Evolutionary conservation across 768 basidiomycete genomes (phyloP).

Genomic region (Solioccasus polychromus): DNA sequence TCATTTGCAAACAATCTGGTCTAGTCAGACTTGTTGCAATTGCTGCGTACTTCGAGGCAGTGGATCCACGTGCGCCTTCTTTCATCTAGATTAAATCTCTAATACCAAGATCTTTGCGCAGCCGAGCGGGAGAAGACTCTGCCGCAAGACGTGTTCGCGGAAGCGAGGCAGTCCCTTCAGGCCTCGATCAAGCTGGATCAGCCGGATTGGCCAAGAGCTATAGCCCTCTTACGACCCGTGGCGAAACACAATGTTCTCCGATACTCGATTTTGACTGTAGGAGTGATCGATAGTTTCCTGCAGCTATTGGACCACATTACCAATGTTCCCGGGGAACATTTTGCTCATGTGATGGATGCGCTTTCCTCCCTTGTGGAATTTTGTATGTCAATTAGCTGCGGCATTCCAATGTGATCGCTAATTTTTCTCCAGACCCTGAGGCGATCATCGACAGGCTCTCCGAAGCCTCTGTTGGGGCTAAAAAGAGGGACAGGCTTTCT

Average conservation of each 20-base stretch:
- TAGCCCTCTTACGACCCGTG: conserved; percentile 16
- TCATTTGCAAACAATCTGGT: conserved; percentile 2
- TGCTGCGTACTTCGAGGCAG: conserved; percentile 14
- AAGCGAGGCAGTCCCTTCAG: conserved; percentile 5
- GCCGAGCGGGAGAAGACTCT: not conserved
- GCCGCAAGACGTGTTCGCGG: conserved; percentile 1
- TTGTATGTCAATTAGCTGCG: not conserved
- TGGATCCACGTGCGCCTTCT: conserved; percentile 1
- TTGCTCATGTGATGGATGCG: conserved; percentile 16
- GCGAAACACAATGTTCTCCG: conserved; percentile 14
- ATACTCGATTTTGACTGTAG: conserved; percentile 2
- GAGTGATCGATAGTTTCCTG: conserved; percentile 10
- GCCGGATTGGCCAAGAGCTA: conserved; percentile 14
- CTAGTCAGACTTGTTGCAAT: conserved; percentile 12
- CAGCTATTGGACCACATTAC: conserved; percentile 7
- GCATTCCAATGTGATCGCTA: not conserved
- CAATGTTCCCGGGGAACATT: conserved; percentile 3
- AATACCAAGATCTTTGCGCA: not conserved
- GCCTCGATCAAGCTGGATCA: conserved; percentile 5
- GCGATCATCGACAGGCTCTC: conserved; percentile 2
- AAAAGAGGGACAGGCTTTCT: conserved; percentile 4
- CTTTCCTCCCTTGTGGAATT: conserved; percentile 11
- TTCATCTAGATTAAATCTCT: not conserved
- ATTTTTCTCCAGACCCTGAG: conserved; percentile 3
- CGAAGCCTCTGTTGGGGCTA: not conserved